phyloP scores from a whole-genome alignment of 2,329 filamentous ascomycete genomes.

The Penicillium sp. region DNA sequence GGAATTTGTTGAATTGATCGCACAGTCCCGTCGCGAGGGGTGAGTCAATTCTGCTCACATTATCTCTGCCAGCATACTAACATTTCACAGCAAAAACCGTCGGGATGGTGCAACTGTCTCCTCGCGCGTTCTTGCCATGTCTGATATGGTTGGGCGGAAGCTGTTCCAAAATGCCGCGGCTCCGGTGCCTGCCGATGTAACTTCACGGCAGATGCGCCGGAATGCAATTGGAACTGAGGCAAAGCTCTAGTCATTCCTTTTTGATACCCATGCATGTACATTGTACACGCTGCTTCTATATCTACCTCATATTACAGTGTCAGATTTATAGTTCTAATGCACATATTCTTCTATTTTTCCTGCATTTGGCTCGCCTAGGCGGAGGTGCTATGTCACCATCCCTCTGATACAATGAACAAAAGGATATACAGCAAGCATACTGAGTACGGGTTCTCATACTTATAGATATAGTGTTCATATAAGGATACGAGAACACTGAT shows the following conservation, averaged over 20 bases:
- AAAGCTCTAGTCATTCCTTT: constrained; percentile 23
- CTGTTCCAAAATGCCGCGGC: constrained; percentile 54
- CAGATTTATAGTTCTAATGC: neutral
- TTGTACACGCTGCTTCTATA: neutral
- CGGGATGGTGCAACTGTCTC: constrained; percentile 89
- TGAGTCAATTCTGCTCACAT: constrained; percentile 20
- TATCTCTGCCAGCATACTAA: neutral
- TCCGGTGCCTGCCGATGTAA: constrained; percentile 27
- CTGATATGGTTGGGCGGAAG: constrained; percentile 67
- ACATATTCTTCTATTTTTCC: neutral
- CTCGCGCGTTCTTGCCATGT: constrained; percentile 72
- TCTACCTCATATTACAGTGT: neutral
- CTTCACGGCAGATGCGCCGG: constrained; percentile 35
- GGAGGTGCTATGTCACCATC: neutral
- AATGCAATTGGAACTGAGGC: constrained; percentile 35
- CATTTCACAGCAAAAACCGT: constrained; percentile 66
- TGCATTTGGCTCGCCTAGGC: neutral
- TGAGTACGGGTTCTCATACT: neutral
- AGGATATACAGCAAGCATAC: neutral
- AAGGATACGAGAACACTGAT: neutral
- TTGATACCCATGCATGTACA: constrained; percentile 2
- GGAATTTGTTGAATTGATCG: constrained; percentile 89
- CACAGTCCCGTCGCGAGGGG: constrained; percentile 77
- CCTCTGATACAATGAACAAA: neutral
- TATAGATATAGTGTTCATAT: neutral